A percentile compares a stretch with the other conserved stretches of the same genome.
Evolutionary conservation across 768 basidiomycete species (phyloP).

Genomic region (Psilocybe cyanescens): DNA sequence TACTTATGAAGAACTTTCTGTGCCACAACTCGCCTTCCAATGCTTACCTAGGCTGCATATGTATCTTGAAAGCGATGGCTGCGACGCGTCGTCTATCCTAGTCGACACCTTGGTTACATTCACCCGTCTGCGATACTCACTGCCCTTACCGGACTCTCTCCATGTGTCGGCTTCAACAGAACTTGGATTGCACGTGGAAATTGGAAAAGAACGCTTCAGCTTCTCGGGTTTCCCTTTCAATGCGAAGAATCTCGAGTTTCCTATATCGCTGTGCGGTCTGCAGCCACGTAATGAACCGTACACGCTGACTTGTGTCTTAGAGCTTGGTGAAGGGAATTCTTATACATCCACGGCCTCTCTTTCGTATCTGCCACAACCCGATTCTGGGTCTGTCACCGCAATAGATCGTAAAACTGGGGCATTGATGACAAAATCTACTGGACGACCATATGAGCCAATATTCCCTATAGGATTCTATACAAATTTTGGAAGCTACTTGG

Average conservation of each 20-base stretch:
- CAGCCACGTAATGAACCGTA: slow-evolving; percentile 8
- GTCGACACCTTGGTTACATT: slow-evolving; percentile 7
- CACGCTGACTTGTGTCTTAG: slow-evolving; percentile 1
- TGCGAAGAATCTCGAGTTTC: slow-evolving; percentile 2
- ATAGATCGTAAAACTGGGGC: slow-evolving; percentile 50
- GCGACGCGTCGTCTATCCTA: slow-evolving; percentile 4
- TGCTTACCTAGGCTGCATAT: slow-evolving; percentile 14
- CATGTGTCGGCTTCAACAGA: not conserved
- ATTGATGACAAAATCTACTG: slow-evolving; percentile 39
- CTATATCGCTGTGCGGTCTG: slow-evolving; percentile 8
- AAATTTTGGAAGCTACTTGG: slow-evolving; percentile 40
- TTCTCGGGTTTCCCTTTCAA: slow-evolving; percentile 2
- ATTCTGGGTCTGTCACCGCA: slow-evolving; percentile 46
- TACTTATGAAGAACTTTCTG: not conserved
- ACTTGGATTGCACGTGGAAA: not conserved
- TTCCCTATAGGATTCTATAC: slow-evolving; percentile 64
- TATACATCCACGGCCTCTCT: slow-evolving; percentile 3
- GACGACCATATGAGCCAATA: slow-evolving; percentile 34
- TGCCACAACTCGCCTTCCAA: slow-evolving; percentile 5
- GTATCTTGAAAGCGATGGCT: slow-evolving; percentile 6
- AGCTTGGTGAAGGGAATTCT: not conserved
- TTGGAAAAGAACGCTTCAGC: not conserved
- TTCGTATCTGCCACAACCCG: slow-evolving; percentile 43
- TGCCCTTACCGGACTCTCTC: not conserved
- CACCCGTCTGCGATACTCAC: not conserved